A percentile compares a stretch with the other conserved stretches of the same genome.
phyloP scores from a whole-genome alignment of 108 stramenopile genomes.

The Nitzschia palea region DNA sequence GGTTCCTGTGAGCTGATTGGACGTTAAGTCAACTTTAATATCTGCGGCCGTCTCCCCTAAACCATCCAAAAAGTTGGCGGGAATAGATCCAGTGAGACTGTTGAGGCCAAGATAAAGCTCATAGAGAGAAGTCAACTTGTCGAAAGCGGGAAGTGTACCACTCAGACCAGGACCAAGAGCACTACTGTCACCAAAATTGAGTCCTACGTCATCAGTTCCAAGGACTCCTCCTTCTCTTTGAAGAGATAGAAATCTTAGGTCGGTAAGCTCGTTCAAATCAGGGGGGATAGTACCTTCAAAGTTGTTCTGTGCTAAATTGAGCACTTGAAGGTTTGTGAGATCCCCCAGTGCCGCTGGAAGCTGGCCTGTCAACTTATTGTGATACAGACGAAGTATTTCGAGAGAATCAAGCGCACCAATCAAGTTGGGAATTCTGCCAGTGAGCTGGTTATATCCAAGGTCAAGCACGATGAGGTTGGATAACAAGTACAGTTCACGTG shows the following conservation, averaged over 20 bases:
- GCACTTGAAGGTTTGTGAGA: constrained; percentile 5
- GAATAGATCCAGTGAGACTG: constrained; percentile 48
- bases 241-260: constrained; percentile 42
- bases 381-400: constrained; percentile 26
- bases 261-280: constrained; percentile 34
- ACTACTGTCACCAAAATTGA: constrained; percentile 18
- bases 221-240: constrained; percentile 38
- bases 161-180: constrained; percentile 33
- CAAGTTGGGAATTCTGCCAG: constrained; percentile 23
- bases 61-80: constrained; percentile 49
- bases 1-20: constrained; percentile 43
- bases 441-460: constrained; percentile 22
- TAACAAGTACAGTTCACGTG: constrained; percentile 36
- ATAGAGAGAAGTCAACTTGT: constrained; percentile 12
- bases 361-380: constrained; percentile 46
- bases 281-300: constrained; percentile 30
- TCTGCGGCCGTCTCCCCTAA: constrained; percentile 18
- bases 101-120: constrained; percentile 45
- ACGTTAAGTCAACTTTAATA: constrained; percentile 43
- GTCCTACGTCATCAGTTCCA: constrained; percentile 22
- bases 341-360: constrained; percentile 13
- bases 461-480: constrained; percentile 15
- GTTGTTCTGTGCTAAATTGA: constrained; percentile 34
- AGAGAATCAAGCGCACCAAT: constrained; percentile 9
- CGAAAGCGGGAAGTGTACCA: constrained; percentile 28